phyloP scores from a whole-genome alignment of 352 stramenopile species.

The Globisporangium splendens region DNA sequence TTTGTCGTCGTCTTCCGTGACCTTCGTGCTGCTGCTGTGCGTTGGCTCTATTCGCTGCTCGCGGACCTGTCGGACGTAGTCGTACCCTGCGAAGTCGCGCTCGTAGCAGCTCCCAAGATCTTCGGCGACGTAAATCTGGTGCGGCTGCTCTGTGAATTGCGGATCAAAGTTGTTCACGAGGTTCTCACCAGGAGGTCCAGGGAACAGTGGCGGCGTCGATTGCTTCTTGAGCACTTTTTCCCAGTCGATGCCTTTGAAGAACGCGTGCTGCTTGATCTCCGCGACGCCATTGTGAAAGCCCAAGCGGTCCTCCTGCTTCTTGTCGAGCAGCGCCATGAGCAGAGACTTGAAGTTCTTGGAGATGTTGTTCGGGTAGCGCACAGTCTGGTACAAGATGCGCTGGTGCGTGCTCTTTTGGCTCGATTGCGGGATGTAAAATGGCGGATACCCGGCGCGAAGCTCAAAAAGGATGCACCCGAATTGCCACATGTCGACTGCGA shows the following conservation, averaged over 20 bases:
- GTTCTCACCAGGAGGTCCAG: slow-evolving; percentile 56
- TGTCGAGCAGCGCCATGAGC: slow-evolving; percentile 67
- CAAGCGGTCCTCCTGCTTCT: slow-evolving; percentile 78
- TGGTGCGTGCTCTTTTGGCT: slow-evolving; percentile 88
- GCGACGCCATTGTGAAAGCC: slow-evolving; percentile 52
- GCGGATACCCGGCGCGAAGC: slow-evolving; percentile 87
- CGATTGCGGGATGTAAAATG: slow-evolving; percentile 90
- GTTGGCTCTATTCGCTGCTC: slow-evolving; percentile 14
- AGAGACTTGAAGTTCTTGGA: slow-evolving; percentile 74
- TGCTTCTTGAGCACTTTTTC: slow-evolving; percentile 67
- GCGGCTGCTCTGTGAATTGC: slow-evolving; percentile 81
- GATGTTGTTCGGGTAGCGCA: slow-evolving; percentile 85
- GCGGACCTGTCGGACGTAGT: slow-evolving; percentile 56
- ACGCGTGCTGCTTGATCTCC: slow-evolving; percentile 70
- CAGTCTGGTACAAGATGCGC: slow-evolving; percentile 84
- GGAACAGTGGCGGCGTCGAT: slow-evolving; percentile 54
- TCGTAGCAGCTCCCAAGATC: slow-evolving; percentile 64
- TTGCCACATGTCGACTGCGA: slow-evolving; percentile 92
- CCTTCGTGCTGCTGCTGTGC: slow-evolving; percentile 29
- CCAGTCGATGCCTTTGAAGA: slow-evolving; percentile 80
- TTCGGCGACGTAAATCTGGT: slow-evolving; percentile 74
- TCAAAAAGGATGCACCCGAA: slow-evolving; percentile 94
- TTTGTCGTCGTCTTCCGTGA: slow-evolving; percentile 44
- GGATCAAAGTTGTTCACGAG: slow-evolving; percentile 85
- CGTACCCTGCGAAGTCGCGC: slow-evolving; percentile 80